Base-by-base conservation (phyloP, 139 green algal species). In the Protoeuglena noctilucae region DNA sequence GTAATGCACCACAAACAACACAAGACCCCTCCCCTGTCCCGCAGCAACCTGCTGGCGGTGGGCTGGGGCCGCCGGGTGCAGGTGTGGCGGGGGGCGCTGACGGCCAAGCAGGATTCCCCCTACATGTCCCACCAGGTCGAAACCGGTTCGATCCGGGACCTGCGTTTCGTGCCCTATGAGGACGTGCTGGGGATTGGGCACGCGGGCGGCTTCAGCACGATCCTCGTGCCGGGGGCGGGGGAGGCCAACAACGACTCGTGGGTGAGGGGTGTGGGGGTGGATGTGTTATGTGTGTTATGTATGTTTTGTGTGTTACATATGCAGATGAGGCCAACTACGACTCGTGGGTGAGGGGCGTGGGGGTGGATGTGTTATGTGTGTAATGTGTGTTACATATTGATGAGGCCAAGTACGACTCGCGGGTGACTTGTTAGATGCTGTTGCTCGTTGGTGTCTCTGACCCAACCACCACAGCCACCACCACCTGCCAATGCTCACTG, bases 191-290 rank as follows among this genome's bases (percentile, higher is more conserved):
- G 59, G 2, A 65, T 79, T 2, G 88, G 90, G 3, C 80, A 93
- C 61, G 57, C 55, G 3, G 68, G 58, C 3, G 81, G 75, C 3
- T 17, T 86, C 3, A 68, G 54, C 53, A 86, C 70, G 24, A 71
- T 97, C 50, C 69, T 98, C n/a, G 78, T 97, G 2, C 90, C 90
- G 3, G 88, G 89, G 39, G 62, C 74, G 51, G 91, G 91, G 3
- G 89, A 99, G 74, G 84, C 92, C 25, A 96, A 99, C 83, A 95
- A 85, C 66, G 92, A 99, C 75, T 85, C 82, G 2, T 87, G 84
- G 27, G 88, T n/a, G n/a, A n/a, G n/a, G n/a, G n/a, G n/a, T n/a
- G n/a, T n/a, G n/a, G n/a, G n/a, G n/a, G n/a, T n/a, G n/a, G n/a
- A n/a, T n/a, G n/a, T n/a, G n/a, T n/a, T n/a, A n/a, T n/a, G n/a